A percentile compares a stretch with the other conserved stretches of the same genome.
phyloP scores from a whole-genome alignment of 768 basidiomycete species.

The Trametes sanguinea region DNA sequence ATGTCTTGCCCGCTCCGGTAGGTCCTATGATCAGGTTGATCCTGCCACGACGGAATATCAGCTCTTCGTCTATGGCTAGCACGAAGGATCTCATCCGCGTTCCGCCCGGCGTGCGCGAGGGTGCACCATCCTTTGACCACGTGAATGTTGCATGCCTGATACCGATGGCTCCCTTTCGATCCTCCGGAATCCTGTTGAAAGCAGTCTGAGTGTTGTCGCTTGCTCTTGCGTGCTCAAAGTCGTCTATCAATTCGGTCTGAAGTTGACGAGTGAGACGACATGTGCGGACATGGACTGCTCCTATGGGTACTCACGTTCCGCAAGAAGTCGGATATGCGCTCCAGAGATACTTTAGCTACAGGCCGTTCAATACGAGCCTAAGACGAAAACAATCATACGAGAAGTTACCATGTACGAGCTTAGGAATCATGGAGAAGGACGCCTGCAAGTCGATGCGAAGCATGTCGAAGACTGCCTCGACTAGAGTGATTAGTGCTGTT shows the following conservation, averaged over 20 bases:
- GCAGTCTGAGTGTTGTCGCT: not conserved
- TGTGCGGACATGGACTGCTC: not conserved
- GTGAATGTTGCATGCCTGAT: conserved; percentile 25
- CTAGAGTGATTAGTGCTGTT: not conserved
- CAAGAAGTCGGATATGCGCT: conserved; percentile 44
- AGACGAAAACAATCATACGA: not conserved
- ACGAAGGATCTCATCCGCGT: conserved; percentile 43
- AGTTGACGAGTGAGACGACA: not conserved
- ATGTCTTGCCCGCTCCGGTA: conserved; percentile 62
- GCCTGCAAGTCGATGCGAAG: conserved; percentile 12
- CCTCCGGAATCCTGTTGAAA: not conserved
- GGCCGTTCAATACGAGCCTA: not conserved
- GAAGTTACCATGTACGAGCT: conserved; percentile 6
- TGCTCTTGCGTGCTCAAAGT: not conserved
- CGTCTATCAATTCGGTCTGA: no score
- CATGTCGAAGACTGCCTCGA: conserved; percentile 15
- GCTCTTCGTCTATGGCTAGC: conserved; percentile 49
- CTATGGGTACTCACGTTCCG: conserved; percentile 23
- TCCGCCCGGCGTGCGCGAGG: conserved; percentile 4
- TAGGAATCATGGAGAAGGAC: conserved; percentile 5
- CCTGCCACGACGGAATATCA: conserved; percentile 50
- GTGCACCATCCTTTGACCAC: conserved; percentile 11
- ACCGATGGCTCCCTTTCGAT: conserved; percentile 12
- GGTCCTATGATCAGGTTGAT: conserved; percentile 62
- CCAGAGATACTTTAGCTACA: conserved; percentile 7